phyloP scores from a whole-genome alignment of 1,284 basidiomycete species.

The Sporisorium reilianum region DNA sequence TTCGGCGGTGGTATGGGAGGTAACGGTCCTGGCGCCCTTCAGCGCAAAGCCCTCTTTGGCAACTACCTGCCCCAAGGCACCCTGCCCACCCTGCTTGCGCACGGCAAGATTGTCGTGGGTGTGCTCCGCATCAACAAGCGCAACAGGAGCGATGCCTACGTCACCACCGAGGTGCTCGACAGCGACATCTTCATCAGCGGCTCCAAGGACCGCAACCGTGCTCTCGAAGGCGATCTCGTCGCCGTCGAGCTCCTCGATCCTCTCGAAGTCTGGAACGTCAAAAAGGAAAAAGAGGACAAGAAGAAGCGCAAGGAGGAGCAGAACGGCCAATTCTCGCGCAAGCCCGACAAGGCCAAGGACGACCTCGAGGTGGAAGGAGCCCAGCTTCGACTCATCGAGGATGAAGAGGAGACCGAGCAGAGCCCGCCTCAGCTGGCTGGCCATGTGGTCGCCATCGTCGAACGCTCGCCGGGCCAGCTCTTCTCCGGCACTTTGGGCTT shows the following conservation, averaged over 20 bases:
- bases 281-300: constrained; percentile 99
- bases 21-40: constrained; percentile 74
- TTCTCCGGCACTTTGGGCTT: constrained; percentile 97
- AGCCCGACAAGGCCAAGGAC: constrained; percentile 99
- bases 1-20: constrained; percentile 74
- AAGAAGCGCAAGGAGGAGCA: constrained; percentile 88
- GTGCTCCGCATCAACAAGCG: constrained; percentile 98
- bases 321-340: constrained; percentile 82
- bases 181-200: constrained; percentile 92
- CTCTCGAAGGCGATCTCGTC: constrained; percentile 97
- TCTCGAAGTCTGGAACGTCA: constrained; percentile 88
- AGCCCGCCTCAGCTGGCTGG: constrained; percentile 75
- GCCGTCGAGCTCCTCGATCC: constrained; percentile 96
- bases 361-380: constrained; percentile 99
- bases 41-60: constrained; percentile 98
- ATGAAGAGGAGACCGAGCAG: constrained; percentile 87
- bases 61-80: constrained; percentile 98
- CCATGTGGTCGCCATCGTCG: constrained; percentile 97
- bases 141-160: constrained; percentile 98
- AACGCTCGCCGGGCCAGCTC: constrained; percentile 97
- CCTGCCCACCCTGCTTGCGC: constrained; percentile 93
- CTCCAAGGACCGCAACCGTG: constrained; percentile 98
- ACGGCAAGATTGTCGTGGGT: constrained; percentile 97
- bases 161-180: constrained; percentile 98
- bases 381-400: constrained; percentile 93